phyloP scores from a whole-genome alignment of 1,139 yeast species.

The Casaregolazyma suthepensis region DNA sequence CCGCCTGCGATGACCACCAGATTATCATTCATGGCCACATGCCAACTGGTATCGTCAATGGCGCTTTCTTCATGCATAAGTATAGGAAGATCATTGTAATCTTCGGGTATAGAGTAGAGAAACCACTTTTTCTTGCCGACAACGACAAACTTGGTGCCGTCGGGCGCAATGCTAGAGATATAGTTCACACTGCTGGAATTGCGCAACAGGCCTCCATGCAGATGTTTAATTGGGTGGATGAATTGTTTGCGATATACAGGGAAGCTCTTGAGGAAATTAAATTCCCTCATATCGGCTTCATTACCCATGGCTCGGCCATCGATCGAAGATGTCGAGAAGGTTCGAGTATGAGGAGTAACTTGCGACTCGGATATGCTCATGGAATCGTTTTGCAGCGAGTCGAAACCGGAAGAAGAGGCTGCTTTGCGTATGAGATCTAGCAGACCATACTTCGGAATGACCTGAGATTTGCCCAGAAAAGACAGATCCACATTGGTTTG shows the following conservation, averaged over 20 bases:
- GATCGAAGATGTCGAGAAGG: neutral
- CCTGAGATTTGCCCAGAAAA: constrained; percentile 6
- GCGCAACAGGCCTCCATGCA: constrained; percentile 45
- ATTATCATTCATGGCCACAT: constrained; percentile 57
- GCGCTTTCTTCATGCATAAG: constrained; percentile 42
- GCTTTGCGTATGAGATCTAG: constrained; percentile 5
- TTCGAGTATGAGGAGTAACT: neutral
- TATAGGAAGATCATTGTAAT: constrained; percentile 44
- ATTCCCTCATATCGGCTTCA: constrained; percentile 18
- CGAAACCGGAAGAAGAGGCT: constrained; percentile 1
- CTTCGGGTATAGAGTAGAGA: constrained; percentile 48
- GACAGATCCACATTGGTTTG: constrained; percentile 7
- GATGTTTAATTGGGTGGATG: constrained; percentile 58
- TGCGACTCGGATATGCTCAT: neutral
- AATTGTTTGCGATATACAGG: constrained; percentile 71
- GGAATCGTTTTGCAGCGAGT: neutral
- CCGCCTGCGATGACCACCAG: constrained; percentile 68
- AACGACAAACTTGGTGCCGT: constrained; percentile 55
- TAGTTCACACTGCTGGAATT: constrained; percentile 35
- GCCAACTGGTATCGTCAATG: constrained; percentile 14
- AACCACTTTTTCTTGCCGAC: constrained; percentile 68
- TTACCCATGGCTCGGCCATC: neutral
- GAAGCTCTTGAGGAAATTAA: constrained; percentile 62
- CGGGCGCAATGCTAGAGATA: constrained; percentile 61
- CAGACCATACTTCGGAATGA: constrained; percentile 5